Evolutionary conservation across 805 yeast species (phyloP), one percentile per base, ranked within the genome.

Genomic region (Isabelozyma heimii): DNA sequence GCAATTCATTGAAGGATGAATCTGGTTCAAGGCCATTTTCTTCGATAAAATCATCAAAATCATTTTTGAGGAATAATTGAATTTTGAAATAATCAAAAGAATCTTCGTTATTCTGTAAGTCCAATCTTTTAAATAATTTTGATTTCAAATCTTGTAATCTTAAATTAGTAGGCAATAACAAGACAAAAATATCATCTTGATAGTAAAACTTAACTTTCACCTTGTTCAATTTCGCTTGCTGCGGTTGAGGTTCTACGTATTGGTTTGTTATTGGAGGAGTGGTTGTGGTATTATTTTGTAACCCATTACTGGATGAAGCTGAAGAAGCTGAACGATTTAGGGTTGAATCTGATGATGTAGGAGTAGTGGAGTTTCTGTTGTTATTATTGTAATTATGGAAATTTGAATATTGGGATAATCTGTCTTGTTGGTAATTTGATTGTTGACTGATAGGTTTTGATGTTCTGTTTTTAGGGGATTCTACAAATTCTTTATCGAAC

Each of bases 121-220:
- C 61, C 42, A 73, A 61, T 50, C 88, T 65, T 47, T 80, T 79
- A 43, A 68, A 67, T 46, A 84, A 74, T 59, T 82, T 83, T 27
- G 68, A 62, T 53, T 76, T 75, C 49, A 84, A 60, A 49, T 81
- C 86, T 33, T 66, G 70, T 42, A 80, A 62, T 4, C 79, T 68
- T 44, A 79, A 76, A 51, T 69, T 72, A 12, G 72, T 59, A 30
- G 83, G 82, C 37, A 84, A 68, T 51, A 83, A 65, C 40, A 88
- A 73, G 1, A 90, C 94, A 71, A 87, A 88, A 13, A 88, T 88
- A 61, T 88, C 96, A 58, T 87, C 94, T 50, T 83, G 84, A 59
- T 82, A 87, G 62, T 84, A 88, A 59, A 88, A 86, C 63, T 88
- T 88, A 45, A 87, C 80, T 63, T 88, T 88, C 15, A 74, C 69